Conservation (phyloP, 495 filamentous ascomycete genomes). For the Xylaria venustula region DNA sequence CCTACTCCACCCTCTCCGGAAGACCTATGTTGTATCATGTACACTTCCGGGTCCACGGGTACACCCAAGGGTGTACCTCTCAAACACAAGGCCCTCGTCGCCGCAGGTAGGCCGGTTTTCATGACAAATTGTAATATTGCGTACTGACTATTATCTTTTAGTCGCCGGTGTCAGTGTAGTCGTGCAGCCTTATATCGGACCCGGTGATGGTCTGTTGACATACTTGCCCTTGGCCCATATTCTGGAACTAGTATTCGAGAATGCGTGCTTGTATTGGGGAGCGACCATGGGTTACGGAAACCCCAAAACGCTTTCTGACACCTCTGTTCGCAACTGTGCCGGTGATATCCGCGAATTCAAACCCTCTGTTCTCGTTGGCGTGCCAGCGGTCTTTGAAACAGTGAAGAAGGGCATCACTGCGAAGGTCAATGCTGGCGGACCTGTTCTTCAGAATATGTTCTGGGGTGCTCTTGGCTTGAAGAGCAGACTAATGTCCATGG, state of each 20-base stretch:
- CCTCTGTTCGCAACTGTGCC: conserved; percentile 86
- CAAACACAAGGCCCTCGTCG: conserved; percentile 85
- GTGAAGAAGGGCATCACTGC: conserved; percentile 95
- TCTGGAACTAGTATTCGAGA: conserved; percentile 97
- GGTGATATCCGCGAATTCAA: conserved; percentile 94
- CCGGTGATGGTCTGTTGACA: conserved; percentile 82
- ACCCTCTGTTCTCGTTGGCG: conserved; percentile 88
- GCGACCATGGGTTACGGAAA: conserved; percentile 97
- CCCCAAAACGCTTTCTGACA: conserved; percentile 86
- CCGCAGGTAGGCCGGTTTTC: conserved; percentile 64
- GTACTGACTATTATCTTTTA: conserved; percentile 28
- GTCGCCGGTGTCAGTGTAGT: conserved; percentile 87
- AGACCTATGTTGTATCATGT: conserved; percentile 98
- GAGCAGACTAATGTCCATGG: conserved; percentile 69
- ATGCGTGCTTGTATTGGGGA: conserved; percentile 88
- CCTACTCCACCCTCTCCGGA: conserved; percentile 77
- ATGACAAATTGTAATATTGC: conserved; percentile 8
- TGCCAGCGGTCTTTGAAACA: conserved; percentile 95
- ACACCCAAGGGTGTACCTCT: conserved; percentile 93
- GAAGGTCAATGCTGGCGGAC: conserved; percentile 75
- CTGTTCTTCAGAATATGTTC: conserved; percentile 78
- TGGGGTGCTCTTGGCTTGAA: conserved; percentile 89
- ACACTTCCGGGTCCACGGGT: conserved; percentile 97
- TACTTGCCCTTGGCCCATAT: conserved; percentile 96
- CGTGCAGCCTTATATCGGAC: conserved; percentile 79